Evolutionary conservation across 805 yeast genomes (phyloP).

Genomic region (Cyberlindnera maritima): DNA sequence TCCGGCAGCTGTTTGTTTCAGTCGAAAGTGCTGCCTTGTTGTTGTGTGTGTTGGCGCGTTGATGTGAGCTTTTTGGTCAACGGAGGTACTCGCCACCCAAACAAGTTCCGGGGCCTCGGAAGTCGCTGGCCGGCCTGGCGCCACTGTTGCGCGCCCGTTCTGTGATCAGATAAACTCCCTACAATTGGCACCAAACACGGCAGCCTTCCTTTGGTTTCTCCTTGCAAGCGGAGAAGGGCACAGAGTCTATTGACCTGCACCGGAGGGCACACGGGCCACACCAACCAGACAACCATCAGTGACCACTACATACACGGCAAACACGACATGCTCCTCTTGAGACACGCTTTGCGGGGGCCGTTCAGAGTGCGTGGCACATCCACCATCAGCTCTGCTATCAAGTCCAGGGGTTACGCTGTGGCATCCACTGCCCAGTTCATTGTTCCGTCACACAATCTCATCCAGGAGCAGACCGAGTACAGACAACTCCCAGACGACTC

Average conservation of each 20-base stretch:
- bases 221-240: too few relatives aligned
- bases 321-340: not conserved
- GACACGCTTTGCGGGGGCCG: not conserved
- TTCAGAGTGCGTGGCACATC: not conserved
- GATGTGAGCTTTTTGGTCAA: not conserved
- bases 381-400: not conserved
- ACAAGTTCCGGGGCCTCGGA: not conserved
- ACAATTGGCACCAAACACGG: too few relatives aligned
- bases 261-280: too few relatives aligned
- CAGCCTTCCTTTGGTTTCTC: too few relatives aligned
- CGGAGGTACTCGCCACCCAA: constrained; percentile 1
- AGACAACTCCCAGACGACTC: constrained; percentile 54
- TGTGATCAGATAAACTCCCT: too few relatives aligned
- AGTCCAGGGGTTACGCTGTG: constrained; percentile 13
- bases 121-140: too few relatives aligned
- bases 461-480: constrained; percentile 33
- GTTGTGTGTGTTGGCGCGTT: not conserved
- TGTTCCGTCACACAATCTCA: constrained; percentile 16
- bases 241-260: too few relatives aligned
- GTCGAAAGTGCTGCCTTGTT: not conserved
- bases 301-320: too few relatives aligned
- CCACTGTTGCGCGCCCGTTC: too few relatives aligned
- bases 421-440: constrained; percentile 15
- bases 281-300: too few relatives aligned
- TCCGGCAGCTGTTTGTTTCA: not conserved